Conservation (phyloP, 805 yeast species). For the Scheffersomyces spartinae region DNA sequence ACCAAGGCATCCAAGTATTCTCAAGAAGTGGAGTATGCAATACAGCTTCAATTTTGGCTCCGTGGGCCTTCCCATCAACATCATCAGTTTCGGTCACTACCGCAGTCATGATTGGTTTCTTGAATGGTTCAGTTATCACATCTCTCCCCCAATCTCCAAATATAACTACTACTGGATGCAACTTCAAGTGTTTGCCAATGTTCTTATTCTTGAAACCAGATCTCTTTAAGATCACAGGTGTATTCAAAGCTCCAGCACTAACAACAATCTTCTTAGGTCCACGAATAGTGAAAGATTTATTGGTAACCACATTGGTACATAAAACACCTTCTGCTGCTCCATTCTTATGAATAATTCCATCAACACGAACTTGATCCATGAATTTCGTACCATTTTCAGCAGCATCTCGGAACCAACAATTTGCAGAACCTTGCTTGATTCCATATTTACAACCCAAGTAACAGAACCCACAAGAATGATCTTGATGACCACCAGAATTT, state of each 20-base stretch:
- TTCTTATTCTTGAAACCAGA: constrained; percentile 39
- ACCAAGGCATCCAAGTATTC: constrained; percentile 32
- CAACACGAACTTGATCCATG: constrained; percentile 33
- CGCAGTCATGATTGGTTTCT: constrained; percentile 38
- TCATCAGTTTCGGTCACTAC: constrained; percentile 36
- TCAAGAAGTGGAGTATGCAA: constrained; percentile 33
- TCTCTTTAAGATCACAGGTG: constrained; percentile 35
- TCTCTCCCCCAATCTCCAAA: constrained; percentile 32
- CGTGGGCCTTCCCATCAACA: constrained; percentile 41
- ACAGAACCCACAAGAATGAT: constrained; percentile 37
- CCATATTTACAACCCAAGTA: constrained; percentile 40
- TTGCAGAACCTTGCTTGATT: constrained; percentile 39
- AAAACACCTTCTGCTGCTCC: constrained; percentile 35
- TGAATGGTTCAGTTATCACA: constrained; percentile 18
- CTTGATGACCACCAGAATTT: constrained; percentile 30
- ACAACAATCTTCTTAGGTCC: constrained; percentile 35
- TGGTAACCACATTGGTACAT: constrained; percentile 17
- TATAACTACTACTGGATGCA: constrained; percentile 36
- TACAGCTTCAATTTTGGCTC: constrained; percentile 39
- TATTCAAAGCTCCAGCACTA: constrained; percentile 36
- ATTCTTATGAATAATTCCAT: constrained; percentile 22
- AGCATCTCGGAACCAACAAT: constrained; percentile 39
- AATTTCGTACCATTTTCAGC: constrained; percentile 33
- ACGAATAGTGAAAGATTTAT: constrained; percentile 22
- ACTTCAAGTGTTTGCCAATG: constrained; percentile 39